Evolutionary conservation across 225 moss, liverwort and hornwort genomes (phyloP).

Genomic region (Takakia lepidozioides): DNA sequence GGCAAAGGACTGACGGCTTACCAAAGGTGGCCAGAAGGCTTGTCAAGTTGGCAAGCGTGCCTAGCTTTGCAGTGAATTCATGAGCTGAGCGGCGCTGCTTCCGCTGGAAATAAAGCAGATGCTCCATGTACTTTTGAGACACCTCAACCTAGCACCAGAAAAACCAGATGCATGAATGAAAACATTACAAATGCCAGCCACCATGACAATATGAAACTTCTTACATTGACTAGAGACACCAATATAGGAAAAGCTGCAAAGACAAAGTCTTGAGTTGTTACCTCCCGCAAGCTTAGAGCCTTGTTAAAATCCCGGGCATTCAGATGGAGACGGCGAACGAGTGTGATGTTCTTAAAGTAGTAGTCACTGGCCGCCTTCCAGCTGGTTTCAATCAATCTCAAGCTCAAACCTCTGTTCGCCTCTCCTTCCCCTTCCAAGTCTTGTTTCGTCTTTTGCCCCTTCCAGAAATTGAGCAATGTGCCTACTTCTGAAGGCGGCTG

Average conservation of each 20-base stretch:
- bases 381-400: conserved; percentile 30
- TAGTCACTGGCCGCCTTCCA: conserved; percentile 77
- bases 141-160: too few species aligned
- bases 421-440: conserved; percentile 7
- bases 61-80: conserved; percentile 50
- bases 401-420: conserved; percentile 13
- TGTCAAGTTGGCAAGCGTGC: conserved; percentile 33
- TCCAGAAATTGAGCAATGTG: conserved; percentile 29
- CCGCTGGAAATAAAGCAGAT: conserved; percentile 77
- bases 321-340: conserved; percentile 63
- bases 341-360: conserved; percentile 83
- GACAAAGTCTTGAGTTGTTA: too few species aligned
- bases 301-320: conserved; percentile 71
- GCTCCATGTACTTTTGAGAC: conserved; percentile 63
- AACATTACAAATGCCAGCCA: too few species aligned
- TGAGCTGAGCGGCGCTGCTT: conserved; percentile 57
- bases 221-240: too few species aligned
- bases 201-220: too few species aligned
- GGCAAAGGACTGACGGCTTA: too few species aligned
- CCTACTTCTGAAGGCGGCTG: conserved; percentile 57
- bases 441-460: conserved; percentile 9
- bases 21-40: conserved; percentile 17
- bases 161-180: too few species aligned
- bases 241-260: too few species aligned
- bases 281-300: conserved; percentile 80